Base-by-base conservation (phyloP, 108 stramenopile genomes). In the Cyclotella atomus region DNA sequence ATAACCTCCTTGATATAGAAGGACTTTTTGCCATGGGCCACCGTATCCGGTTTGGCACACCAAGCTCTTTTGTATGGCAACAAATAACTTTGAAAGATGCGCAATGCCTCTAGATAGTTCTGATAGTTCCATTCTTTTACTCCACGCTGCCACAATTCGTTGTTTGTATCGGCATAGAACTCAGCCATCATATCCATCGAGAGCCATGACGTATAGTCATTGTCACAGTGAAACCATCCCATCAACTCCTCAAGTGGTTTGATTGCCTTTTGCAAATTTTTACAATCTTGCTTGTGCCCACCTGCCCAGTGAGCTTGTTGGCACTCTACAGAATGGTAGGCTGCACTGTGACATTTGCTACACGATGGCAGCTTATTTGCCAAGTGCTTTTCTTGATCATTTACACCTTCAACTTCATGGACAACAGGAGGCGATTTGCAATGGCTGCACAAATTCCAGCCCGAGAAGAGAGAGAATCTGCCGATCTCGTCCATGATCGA, bases 51-150 rank as follows among this genome's bases (percentile, higher is more conserved):
- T 68, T n/a, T 20, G 30, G 29, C 3, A 23, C 23, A 17, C 79
- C 73, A 80, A 41, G 73, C 79, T 7, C 45, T 55, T 23, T 47
- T 19, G 55, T 55, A 75, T 25, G 53, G 66, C 30, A 65, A 68
- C 59, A 90, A 57, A 7, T 85, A 62, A 30, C 66, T 32, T 66
- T 91, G 81, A 59, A 86, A 88, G 14, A 30, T 59, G n/a, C 61
- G 34, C 84, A 91, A 84, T 12, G 87, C 90, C 12, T 28, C 50
- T 52, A 78, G 53, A 64, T 88, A 91, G 5, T 87, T 79, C 32
- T 73, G 23, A 45, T 67, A 53, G 46, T 67, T 56, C 88, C 88
- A 88, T 57, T 63, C 56, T 14, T 35, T 23, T 25, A 77, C 60
- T 23, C 81, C 72, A 10, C 36, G 3, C 33, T 56, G 52, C 81